phyloP scores from a whole-genome alignment of 805 yeast genomes.

The Ogataea siamensis region DNA sequence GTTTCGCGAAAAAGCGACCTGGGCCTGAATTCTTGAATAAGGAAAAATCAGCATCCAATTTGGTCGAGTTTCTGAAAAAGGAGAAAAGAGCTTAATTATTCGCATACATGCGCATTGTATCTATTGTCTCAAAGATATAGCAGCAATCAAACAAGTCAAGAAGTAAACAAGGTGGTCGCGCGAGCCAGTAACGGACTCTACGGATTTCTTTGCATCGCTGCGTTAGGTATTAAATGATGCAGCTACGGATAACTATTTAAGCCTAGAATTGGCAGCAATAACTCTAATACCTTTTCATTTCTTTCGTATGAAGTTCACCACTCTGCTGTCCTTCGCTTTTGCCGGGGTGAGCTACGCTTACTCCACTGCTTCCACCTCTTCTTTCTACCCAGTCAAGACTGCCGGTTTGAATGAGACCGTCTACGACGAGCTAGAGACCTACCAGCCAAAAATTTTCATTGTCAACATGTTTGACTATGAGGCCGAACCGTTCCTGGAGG shows the following conservation, averaged over 20 bases:
- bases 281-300: constrained; percentile 1
- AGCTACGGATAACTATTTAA: constrained; percentile 1
- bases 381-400: constrained; percentile 20
- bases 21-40: background rate
- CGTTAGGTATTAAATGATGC: constrained; percentile 3
- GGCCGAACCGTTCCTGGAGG: constrained; percentile 50
- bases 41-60: constrained; percentile 6
- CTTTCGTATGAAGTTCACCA: constrained; percentile 13
- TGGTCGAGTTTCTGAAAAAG: constrained; percentile 5
- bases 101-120: background rate
- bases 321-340: constrained; percentile 10
- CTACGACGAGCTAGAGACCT: constrained; percentile 27
- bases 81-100: background rate
- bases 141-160: background rate
- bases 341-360: constrained; percentile 11
- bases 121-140: constrained; percentile 1
- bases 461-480: constrained; percentile 57
- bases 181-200: background rate
- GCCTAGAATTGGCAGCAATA: background rate
- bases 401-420: constrained; percentile 24
- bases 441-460: constrained; percentile 54
- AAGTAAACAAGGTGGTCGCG: background rate
- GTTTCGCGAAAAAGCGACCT: background rate
- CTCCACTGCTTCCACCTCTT: constrained; percentile 19
- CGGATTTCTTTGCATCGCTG: constrained; percentile 1